Base-by-base conservation (phyloP, 225 moss, liverwort and hornwort genomes). In the Physcomitrium patens region DNA sequence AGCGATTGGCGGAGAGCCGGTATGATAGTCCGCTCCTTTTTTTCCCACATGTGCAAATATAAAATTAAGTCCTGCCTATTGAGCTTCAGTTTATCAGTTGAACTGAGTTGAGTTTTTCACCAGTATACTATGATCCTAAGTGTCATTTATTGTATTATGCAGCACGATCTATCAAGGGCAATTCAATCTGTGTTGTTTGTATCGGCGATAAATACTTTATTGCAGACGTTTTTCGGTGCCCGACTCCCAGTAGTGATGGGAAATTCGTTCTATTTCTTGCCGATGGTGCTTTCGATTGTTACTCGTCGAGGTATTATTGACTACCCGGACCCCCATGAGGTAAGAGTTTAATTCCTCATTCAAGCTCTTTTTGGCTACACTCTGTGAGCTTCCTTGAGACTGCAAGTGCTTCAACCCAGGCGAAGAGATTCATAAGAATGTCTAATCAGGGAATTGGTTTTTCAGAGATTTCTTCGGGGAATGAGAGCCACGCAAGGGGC, bases 231-330 rank as follows among this genome's bases (percentile, higher is more conserved):
- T 50, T 76, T 95, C 31, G 95, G 95, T n/a, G 73, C 91, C 17
- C 73, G 95, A 9, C 88, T 95, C 48, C 95, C 95, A 4, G 91
- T 93, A 12, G 93, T 95, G n/a, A 91, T 92, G 75, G 95, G 95
- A 8, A 89, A 84, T 9, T 95, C 95, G 8, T 91, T 95, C 62
- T 91, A 89, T 22, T 95, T 90, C 64, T 73, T 93, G 19, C 87
- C 91, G 10, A 91, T 91, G 8, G 81, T 85, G 0, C 46, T 95
- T 3, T 24, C 93, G 4, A 93, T 95, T 9, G 87, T 93, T 14
- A 90, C 81, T 63, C 79, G 80, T 23, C 18, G 66, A 3, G 92
- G 82, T 60, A 87, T 95, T n/a, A 82, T 83, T 13, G 74, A 72
- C 48, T 81, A 54, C 16, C 81, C 72, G 1, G 95, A 95, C 62